Evolutionary conservation across 805 yeast genomes (phyloP).

Genomic region (Hanseniaspora taiwanica): DNA sequence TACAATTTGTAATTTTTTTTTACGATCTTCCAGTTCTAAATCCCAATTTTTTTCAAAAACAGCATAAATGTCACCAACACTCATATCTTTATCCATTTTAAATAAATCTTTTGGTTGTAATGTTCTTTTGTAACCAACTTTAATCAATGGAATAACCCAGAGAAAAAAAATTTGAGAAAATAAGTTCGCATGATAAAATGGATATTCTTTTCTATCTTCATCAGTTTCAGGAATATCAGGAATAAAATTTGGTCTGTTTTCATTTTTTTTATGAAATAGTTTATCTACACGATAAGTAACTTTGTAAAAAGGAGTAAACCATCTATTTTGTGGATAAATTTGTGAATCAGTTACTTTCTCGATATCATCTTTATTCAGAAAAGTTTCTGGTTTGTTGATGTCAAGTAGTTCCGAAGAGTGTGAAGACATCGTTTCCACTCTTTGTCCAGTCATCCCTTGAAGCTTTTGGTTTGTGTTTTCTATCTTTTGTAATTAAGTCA

Average conservation of each 20-base stretch:
- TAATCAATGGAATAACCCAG: slow-evolving; percentile 41
- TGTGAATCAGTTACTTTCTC: slow-evolving; percentile 25
- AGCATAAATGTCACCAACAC: slow-evolving; percentile 11
- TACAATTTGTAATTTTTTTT: background rate
- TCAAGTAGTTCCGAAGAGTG: no score
- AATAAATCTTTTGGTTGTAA: slow-evolving; percentile 36
- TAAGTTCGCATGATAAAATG: slow-evolving; percentile 30
- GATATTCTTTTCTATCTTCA: slow-evolving; percentile 39
- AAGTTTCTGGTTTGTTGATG: slow-evolving; percentile 4
- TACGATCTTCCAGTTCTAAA: slow-evolving; percentile 13
- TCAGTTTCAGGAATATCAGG: slow-evolving; percentile 35
- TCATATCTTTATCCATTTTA: slow-evolving; percentile 19
- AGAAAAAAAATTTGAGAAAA: slow-evolving; percentile 26
- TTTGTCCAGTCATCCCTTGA: no score
- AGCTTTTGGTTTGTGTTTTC: no score
- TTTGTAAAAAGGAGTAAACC: slow-evolving; percentile 37
- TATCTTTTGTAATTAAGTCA: no score
- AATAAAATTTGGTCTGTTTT: no score
- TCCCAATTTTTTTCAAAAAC: slow-evolving; percentile 17
- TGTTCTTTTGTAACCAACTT: slow-evolving; percentile 41
- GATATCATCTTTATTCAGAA: slow-evolving; percentile 20
- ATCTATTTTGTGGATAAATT: slow-evolving; percentile 30
- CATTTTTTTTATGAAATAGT: slow-evolving; percentile 18
- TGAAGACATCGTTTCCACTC: no score
- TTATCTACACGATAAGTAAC: background rate